Evolutionary conservation across 257 asterid genomes (phyloP).

Genomic region (Nicotiana paniculata): DNA sequence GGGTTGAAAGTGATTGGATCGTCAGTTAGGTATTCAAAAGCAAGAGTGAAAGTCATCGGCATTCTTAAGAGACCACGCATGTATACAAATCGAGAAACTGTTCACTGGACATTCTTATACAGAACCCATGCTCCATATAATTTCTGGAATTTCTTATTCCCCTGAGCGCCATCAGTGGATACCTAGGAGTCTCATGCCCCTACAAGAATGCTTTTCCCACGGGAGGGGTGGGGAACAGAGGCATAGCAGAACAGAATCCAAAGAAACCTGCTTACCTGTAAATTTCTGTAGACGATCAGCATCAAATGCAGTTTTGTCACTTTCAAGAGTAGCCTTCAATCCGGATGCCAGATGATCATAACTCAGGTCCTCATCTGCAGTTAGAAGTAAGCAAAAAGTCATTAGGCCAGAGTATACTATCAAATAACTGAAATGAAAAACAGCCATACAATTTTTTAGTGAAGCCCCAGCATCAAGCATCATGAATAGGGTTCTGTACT

Average conservation of each 20-base stretch:
- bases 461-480: background rate
- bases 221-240: background rate
- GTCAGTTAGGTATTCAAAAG: background rate
- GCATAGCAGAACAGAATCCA: background rate
- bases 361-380: conserved; percentile 69
- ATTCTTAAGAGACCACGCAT: background rate
- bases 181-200: background rate
- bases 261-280: conserved; percentile 48
- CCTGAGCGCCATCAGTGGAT: background rate
- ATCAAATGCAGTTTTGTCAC: conserved; percentile 79
- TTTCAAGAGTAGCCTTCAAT: conserved; percentile 67
- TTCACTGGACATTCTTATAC: background rate
- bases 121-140: background rate
- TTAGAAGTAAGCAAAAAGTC: background rate
- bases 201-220: background rate
- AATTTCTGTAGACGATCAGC: conserved; percentile 84
- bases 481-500: background rate
- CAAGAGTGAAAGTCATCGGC: background rate
- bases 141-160: background rate
- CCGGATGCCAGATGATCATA: conserved; percentile 92
- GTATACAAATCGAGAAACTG: background rate
- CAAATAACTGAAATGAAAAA: background rate
- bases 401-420: background rate
- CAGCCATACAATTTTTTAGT: background rate
- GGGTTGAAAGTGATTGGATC: background rate